phyloP scores from a whole-genome alignment of 495 filamentous ascomycete species.

The Geoglossum glabrum region DNA sequence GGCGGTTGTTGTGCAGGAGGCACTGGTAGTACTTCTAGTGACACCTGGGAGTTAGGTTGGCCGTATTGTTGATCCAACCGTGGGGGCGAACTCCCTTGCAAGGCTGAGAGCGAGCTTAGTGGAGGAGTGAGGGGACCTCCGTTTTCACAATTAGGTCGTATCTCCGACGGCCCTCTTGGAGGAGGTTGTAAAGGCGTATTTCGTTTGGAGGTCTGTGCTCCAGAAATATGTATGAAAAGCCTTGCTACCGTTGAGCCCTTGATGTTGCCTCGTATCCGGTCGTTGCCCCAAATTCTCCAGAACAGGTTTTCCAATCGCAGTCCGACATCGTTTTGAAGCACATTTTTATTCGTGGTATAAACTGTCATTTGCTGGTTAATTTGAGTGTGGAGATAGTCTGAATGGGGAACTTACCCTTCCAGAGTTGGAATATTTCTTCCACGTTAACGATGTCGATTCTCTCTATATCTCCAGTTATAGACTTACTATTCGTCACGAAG shows the following conservation, averaged over 20 bases:
- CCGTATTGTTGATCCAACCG: background rate
- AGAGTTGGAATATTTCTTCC: slow-evolving; percentile 22
- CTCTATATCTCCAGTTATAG: slow-evolving; percentile 16
- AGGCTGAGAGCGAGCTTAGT: background rate
- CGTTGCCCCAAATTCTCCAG: slow-evolving; percentile 30
- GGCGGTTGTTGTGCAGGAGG: background rate
- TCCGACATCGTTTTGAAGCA: slow-evolving; percentile 22
- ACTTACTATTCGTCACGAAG: slow-evolving; percentile 22
- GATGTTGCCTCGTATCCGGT: slow-evolving; percentile 14
- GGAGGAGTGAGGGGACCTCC: background rate
- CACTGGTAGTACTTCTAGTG: background rate
- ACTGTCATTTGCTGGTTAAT: slow-evolving; percentile 14
- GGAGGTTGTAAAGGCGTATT: slow-evolving; percentile 15
- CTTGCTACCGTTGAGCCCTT: slow-evolving; percentile 19
- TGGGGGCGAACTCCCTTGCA: background rate
- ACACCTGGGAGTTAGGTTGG: background rate
- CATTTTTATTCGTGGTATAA: slow-evolving; percentile 21
- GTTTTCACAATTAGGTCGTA: background rate
- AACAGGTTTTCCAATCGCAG: slow-evolving; percentile 31
- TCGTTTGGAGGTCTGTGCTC: slow-evolving; percentile 10
- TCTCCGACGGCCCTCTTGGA: slow-evolving; percentile 2
- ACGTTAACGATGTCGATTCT: slow-evolving; percentile 17
- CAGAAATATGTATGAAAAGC: slow-evolving; percentile 25
- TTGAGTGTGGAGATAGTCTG: background rate
- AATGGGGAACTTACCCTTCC: slow-evolving; percentile 23